A percentile compares a stretch with the other conserved stretches of the same genome.
phyloP scores from a whole-genome alignment of 306 rosid genomes.

The Abrus precatorius region DNA sequence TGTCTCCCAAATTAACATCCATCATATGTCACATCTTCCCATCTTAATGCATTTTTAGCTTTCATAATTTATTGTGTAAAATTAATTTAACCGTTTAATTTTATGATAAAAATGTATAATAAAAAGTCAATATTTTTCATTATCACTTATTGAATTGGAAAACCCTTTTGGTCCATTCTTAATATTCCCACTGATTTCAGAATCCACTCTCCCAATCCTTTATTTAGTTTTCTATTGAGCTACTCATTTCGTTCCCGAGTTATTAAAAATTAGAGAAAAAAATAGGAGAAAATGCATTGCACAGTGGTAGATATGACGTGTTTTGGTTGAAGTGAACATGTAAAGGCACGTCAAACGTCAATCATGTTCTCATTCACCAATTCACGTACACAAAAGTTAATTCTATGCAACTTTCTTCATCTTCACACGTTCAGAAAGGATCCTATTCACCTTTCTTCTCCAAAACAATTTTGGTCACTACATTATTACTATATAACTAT shows the following conservation, averaged over 20 bases:
- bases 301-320: background rate
- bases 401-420: background rate
- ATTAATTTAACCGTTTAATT: no score
- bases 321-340: constrained; percentile 2
- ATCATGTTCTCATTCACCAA: background rate
- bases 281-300: no score
- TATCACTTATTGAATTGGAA: background rate
- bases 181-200: constrained; percentile 43
- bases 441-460: no score
- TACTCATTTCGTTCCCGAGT: background rate
- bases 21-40: background rate
- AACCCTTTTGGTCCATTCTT: constrained; percentile 37
- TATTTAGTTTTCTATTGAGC: background rate
- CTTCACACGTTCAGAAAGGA: background rate
- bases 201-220: constrained; percentile 48
- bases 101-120: background rate
- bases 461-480: no score
- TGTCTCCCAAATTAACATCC: background rate
- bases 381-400: background rate
- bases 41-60: background rate
- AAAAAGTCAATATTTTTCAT: background rate
- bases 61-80: no score
- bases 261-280: no score
- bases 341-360: constrained; percentile 33
- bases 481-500: no score